A percentile compares a stretch with the other conserved stretches of the same genome.
phyloP scores from a whole-genome alignment of 495 filamentous ascomycete species.

The Penicillium simplicissimum region DNA sequence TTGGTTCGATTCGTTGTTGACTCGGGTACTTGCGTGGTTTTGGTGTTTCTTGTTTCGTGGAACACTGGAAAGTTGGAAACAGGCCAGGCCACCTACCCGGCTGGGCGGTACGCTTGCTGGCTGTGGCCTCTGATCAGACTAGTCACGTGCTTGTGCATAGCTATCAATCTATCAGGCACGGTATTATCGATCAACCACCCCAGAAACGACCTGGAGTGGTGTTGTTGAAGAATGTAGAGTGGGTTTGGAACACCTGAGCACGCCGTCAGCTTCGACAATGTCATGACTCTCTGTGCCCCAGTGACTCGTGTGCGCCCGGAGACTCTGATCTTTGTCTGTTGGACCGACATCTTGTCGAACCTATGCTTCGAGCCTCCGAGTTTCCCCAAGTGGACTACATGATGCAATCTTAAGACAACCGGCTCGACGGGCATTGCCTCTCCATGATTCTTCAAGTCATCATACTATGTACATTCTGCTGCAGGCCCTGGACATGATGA shows the following conservation, averaged over 20 bases:
- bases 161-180: too few relatives aligned
- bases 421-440: background rate
- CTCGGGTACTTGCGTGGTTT: background rate
- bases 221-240: too few relatives aligned
- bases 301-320: background rate
- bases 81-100: background rate
- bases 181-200: too few relatives aligned
- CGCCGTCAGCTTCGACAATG: background rate
- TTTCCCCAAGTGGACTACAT: background rate
- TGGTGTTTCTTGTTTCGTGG: background rate
- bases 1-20: background rate
- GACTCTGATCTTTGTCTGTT: background rate
- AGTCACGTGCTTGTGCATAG: too few relatives aligned
- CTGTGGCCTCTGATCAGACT: too few relatives aligned
- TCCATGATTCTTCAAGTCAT: background rate
- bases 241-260: background rate
- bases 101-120: too few relatives aligned
- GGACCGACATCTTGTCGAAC: background rate
- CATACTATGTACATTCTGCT: background rate
- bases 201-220: too few relatives aligned
- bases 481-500: background rate
- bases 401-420: background rate
- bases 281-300: background rate
- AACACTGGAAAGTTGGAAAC: background rate
- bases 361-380: background rate